These are phyloP conservation scores for Xerocomus nothofagi DNA, from an alignment of 1,284 basidiomycete species.

Conservation along the genomic window DNA sequence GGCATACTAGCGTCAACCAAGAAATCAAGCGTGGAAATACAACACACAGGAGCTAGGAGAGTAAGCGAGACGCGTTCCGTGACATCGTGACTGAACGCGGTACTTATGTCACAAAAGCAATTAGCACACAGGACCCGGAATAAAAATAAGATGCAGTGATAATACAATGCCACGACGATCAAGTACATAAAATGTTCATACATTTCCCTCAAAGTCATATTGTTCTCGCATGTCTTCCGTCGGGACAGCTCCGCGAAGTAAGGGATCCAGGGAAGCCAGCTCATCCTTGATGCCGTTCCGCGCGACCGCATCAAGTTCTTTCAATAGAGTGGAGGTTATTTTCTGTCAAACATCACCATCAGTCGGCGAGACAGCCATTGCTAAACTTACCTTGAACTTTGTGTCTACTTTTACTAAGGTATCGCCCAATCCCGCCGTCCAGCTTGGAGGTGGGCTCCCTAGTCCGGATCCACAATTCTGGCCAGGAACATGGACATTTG, in stretches of 20 bases:
- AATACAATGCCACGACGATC: constrained; percentile 27
- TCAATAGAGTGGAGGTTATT: constrained; percentile 70
- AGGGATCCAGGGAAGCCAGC: constrained; percentile 73
- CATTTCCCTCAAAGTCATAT: constrained; percentile 53
- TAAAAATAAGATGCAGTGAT: constrained; percentile 19
- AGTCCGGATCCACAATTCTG: constrained; percentile 32
- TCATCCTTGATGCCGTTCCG: constrained; percentile 79
- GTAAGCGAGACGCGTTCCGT: constrained; percentile 15
- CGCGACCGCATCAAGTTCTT: constrained; percentile 81
- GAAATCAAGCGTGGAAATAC: background rate
- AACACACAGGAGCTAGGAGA: background rate
- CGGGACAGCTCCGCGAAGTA: constrained; percentile 58
- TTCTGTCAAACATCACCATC: constrained; percentile 50
- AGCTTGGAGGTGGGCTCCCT: constrained; percentile 56
- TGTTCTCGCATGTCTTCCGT: constrained; percentile 40
- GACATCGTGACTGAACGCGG: constrained; percentile 33
- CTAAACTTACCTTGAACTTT: constrained; percentile 69
- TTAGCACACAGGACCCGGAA: background rate
- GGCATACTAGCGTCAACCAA: constrained; percentile 20
- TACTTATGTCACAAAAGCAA: constrained; percentile 16
- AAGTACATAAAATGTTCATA: constrained; percentile 29
- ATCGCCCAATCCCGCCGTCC: constrained; percentile 66
- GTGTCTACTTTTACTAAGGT: constrained; percentile 76
- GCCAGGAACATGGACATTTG: constrained; percentile 44
- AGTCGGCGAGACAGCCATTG: background rate